These are phyloP conservation scores for Sporobolus alterniflorus DNA, from an alignment of 202 grass and related monocot species.

Conservation along the genomic window DNA sequence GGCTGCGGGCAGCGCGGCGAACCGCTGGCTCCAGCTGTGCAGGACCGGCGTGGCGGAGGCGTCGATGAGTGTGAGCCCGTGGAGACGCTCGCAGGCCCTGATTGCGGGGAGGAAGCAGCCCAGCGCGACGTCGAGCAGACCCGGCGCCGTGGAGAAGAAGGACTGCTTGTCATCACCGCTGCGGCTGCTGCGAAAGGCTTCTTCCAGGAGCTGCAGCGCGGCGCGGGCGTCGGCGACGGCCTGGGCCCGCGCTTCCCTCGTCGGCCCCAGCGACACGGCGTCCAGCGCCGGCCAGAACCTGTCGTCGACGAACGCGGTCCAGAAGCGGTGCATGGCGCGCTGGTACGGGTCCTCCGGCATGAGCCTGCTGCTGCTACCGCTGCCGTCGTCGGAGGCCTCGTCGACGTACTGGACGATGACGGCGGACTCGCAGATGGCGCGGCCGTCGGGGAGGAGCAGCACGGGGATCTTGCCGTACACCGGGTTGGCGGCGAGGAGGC, in stretches of 20 bases:
- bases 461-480: constrained; percentile 70
- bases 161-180: not conserved
- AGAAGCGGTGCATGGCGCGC: constrained; percentile 69
- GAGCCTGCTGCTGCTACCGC: not conserved
- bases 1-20: constrained; percentile 2
- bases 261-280: constrained; percentile 24
- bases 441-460: constrained; percentile 56
- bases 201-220: constrained; percentile 40
- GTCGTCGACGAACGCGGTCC: constrained; percentile 52
- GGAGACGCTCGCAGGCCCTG: constrained; percentile 39
- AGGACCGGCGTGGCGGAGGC: constrained; percentile 30
- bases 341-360: constrained; percentile 56
- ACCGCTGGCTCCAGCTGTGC: constrained; percentile 33
- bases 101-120: constrained; percentile 59
- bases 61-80: constrained; percentile 39
- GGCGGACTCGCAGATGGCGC: constrained; percentile 66
- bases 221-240: constrained; percentile 16
- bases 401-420: constrained; percentile 61
- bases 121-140: constrained; percentile 54
- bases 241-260: constrained; percentile 23
- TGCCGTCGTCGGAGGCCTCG: too few relatives aligned
- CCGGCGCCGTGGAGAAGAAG: constrained; percentile 48
- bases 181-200: constrained; percentile 46
- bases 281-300: constrained; percentile 42
- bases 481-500: constrained; percentile 69